Evolutionary conservation across 225 moss, liverwort and hornwort species (phyloP).

Genomic region (Marchantia polymorpha): DNA sequence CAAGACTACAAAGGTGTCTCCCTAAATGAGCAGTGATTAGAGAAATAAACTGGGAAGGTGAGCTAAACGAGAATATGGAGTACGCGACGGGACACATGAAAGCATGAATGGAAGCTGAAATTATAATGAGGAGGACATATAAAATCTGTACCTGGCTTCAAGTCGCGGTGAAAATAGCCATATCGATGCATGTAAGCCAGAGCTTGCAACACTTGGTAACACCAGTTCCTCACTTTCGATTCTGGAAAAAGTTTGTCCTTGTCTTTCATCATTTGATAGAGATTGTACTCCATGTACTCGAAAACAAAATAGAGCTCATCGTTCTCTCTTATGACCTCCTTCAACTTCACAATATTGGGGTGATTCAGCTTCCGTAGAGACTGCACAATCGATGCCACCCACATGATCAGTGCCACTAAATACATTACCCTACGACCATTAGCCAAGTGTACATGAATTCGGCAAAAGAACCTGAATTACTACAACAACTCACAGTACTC

Average conservation of each 20-base stretch:
- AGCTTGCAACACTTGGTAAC: constrained; percentile 74
- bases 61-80: not conserved
- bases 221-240: constrained; percentile 72
- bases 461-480: too few species aligned
- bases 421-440: too few species aligned
- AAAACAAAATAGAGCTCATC: constrained; percentile 78
- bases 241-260: constrained; percentile 73
- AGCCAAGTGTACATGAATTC: too few species aligned
- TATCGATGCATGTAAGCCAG: constrained; percentile 82
- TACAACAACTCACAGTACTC: too few species aligned
- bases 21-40: too few species aligned
- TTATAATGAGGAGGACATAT: too few species aligned
- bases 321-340: constrained; percentile 72
- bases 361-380: constrained; percentile 70
- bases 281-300: constrained; percentile 86
- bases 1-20: too few species aligned
- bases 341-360: constrained; percentile 78
- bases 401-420: too few species aligned
- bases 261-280: constrained; percentile 83
- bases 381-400: constrained; percentile 28
- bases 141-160: constrained; percentile 79
- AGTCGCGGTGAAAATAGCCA: constrained; percentile 87
- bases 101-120: not conserved
- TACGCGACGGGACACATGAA: not conserved
- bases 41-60: not conserved